Base-by-base conservation (phyloP, 179 eudicot genomes). In the Actinidia arguta region DNA sequence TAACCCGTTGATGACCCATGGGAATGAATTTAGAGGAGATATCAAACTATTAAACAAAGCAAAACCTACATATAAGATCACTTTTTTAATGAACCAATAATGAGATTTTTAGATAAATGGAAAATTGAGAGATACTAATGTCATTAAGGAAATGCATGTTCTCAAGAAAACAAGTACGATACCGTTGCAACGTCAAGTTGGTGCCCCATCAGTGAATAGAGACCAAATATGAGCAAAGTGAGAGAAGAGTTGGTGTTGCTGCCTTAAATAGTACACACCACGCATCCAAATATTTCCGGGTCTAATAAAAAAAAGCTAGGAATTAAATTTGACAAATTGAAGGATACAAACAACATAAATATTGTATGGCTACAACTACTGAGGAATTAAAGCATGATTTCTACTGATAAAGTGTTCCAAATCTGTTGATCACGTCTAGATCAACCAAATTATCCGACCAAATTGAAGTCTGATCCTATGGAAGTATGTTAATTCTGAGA, bases 201-300 rank as follows among this genome's bases (percentile, higher is more conserved):
- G 90, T 95, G 81, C 42, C 98, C 97, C 94, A 88, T 91, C 81
- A 96, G 81, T 77, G 96, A 84, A 85, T 89, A 96, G 72, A 95
- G 96, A 80, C 99, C 99, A 85, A 96, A 96, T 69, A 98, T 96
- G 88, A 82, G 92, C 86, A 95, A 82, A 78, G 99, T n/a, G n/a
- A 94, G 88, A 95, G 93, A 73, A 96, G 97, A 71, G 98, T 91
- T 42, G 99, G 99, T 80, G 99, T 96, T 25, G 98, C 92, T 70
- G 99, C 98, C 99, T 98, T 93, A 89, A 96, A 96, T 88, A 96
- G 95, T 55, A 96, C 99, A 83, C 99, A 96, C 99, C 98, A 96
- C 18, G 99, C 98, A 90, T 96, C 99, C 89, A 96, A 85, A 84
- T 96, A 96, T 84, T 96, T 95, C 73, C 99, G 92, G 31, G 95